Evolutionary conservation across 2,329 filamentous ascomycete genomes (phyloP), one percentile per base, ranked within the genome.

Genomic region (Colletotrichum eleusines): DNA sequence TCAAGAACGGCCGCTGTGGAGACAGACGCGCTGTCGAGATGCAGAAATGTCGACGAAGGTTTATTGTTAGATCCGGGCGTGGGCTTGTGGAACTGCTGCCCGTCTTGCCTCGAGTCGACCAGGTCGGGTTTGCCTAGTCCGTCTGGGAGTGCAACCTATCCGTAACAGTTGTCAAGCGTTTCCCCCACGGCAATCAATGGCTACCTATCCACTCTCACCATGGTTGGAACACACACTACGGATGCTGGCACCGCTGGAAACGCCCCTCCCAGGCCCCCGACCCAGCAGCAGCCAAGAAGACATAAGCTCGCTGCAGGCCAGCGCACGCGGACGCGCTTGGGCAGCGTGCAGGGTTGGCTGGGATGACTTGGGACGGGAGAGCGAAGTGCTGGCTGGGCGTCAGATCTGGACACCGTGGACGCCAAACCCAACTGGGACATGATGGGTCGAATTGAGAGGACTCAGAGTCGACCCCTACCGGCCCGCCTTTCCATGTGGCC

Each of bases 401-500:
- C 18, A 71, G 57, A 71, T 71, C 57, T 71, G 68, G 58, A 71
- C 51, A 67, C 54, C 6, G 28, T 35, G 31, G 44, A 31, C 63
- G 51, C 63, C 50, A 58, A 67, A 38, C 57, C 63, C 48, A 44
- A 58, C 26, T 50, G n/a, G 58, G 68, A 35, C 31, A 38, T 38
- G 18, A 44, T 40, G 54, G 31, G 26, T 65, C 44, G 54, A 28
- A 66, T 51, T 51, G 57, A 51, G 40, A 66, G 48, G 55, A 66
- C 35, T 50, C 28, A 58, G 23, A 42, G n/a, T 54, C 58, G 28
- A 53, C 58, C 48, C 35, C 35, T 68, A 5, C 68, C 64, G 68
- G 68, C 26, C 68, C 68, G 68, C 63, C 68, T 68, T 68, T 71
- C 68, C 68, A 71, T 71, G 68, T 63, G 64, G 63, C 28, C 68